These are phyloP conservation scores for Inga laurina DNA, from an alignment of 306 rosid species.

Conservation along the genomic window DNA sequence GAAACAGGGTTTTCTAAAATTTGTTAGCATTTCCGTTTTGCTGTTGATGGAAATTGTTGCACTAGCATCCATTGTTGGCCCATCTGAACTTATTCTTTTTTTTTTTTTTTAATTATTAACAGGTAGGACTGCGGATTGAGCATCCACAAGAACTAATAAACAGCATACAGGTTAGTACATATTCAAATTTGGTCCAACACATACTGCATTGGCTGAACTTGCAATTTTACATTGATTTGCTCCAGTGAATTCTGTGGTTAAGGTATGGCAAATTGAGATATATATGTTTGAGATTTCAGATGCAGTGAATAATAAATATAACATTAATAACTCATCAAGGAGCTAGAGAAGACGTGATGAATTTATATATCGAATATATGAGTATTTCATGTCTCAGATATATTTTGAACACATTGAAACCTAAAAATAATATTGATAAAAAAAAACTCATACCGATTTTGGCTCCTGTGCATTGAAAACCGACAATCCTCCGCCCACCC, in stretches of 20 bases:
- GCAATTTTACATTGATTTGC: not conserved
- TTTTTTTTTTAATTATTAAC: conserved; percentile 35
- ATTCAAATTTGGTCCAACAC: conserved; percentile 3
- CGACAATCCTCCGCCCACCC: no score
- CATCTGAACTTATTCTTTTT: conserved; percentile 11
- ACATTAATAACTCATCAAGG: not conserved
- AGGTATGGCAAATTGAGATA: not conserved
- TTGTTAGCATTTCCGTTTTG: not conserved
- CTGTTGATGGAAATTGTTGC: conserved; percentile 21
- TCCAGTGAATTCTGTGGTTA: not conserved
- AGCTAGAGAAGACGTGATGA: not conserved
- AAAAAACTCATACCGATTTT: not conserved
- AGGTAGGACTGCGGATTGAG: conserved; percentile 96
- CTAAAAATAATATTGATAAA: not conserved
- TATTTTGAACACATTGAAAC: not conserved
- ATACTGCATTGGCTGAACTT: conserved; percentile 1
- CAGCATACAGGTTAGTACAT: conserved; percentile 74
- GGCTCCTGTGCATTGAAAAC: no score
- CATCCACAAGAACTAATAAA: conserved; percentile 94
- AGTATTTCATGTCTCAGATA: not conserved
- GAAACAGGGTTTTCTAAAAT: not conserved
- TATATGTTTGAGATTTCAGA: not conserved
- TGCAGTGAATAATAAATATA: not conserved
- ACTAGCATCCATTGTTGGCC: not conserved
- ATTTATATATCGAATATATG: not conserved